A percentile compares a stretch with the other conserved stretches of the same genome.
Evolutionary conservation across 106 monocot genomes (phyloP).

Genomic region (Narthecium ossifragum): DNA sequence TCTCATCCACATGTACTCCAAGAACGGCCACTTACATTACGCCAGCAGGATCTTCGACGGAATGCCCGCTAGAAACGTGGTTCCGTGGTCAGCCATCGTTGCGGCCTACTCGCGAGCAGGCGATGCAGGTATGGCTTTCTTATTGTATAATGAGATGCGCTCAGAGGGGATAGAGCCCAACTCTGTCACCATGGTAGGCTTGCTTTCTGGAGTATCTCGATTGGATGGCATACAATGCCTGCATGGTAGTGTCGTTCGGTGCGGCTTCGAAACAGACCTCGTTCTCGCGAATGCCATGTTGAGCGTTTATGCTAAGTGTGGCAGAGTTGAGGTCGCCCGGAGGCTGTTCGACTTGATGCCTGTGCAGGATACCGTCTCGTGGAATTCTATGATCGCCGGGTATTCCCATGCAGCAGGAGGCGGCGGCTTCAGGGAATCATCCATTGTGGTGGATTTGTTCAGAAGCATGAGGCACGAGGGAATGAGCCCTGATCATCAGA

Average conservation of each 20-base stretch:
- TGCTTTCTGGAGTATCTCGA: conserved; percentile 29
- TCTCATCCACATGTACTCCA: conserved; percentile 48
- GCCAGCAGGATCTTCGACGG: conserved; percentile 49
- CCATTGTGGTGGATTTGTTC: conserved; percentile 25
- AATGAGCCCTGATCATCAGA: conserved; percentile 37
- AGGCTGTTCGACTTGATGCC: conserved; percentile 53
- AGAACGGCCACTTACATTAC: not conserved
- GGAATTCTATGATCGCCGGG: conserved; percentile 62
- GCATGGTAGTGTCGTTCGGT: conserved; percentile 21
- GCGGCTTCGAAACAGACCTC: conserved; percentile 28
- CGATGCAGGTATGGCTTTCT: conserved; percentile 20
- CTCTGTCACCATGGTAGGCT: conserved; percentile 40
- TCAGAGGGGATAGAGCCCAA: conserved; percentile 34
- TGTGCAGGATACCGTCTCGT: conserved; percentile 41
- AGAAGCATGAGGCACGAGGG: conserved; percentile 30
- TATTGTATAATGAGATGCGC: conserved; percentile 31
- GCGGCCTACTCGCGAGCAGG: conserved; percentile 28
- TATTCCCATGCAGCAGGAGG: conserved; percentile 19
- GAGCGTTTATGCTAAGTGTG: conserved; percentile 31
- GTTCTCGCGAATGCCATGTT: conserved; percentile 46
- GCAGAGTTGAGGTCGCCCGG: conserved; percentile 19
- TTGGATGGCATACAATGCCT: conserved; percentile 22
- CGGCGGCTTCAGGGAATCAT: conserved; percentile 15
- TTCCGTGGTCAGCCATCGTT: conserved; percentile 61
- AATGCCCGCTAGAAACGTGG: conserved; percentile 30